Evolutionary conservation across 768 basidiomycete species (phyloP), one percentile per base, ranked within the genome.

Genomic region (Daedalea quercina): DNA sequence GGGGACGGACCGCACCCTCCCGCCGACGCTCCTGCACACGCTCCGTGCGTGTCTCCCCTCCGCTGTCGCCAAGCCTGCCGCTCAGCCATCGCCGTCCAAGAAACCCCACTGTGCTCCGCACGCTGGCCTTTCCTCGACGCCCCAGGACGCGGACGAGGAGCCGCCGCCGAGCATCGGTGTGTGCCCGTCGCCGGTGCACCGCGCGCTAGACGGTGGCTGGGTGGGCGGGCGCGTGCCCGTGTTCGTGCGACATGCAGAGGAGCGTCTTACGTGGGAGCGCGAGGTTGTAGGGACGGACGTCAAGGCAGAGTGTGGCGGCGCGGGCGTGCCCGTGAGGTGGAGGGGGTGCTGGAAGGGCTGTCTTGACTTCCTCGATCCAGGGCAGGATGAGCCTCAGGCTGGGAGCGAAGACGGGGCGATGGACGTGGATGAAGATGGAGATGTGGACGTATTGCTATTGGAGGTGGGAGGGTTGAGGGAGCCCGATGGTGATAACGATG

Each of bases 271-370:
- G 2, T 90, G 87, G 87, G 83, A 83, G 60, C 68, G 62, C 7
- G 67, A 53, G 12, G 67, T 86, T 24, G 81, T 78, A 0, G 78
- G 79, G 6, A 70, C 74, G 22, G 63, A 69, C n/a, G 69, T 84
- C 0, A 79, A 80, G 19, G 80, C 74, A 8, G 57, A 61, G 12
- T 45, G 44, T 0, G 54, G 50, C 15, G 50, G 49, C 1, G 53
- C 44, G 19, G 58, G 61, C 42, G 82, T 84, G 4, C 82, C 85
- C 20, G 55, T 89, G 26, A 65, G 72, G 48, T 90, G 87, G 86
- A 69, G 84, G 25, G 87, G 87, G 0, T 90, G 87, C 65, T 62
- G 68, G n/a, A 58, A 53, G 46, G 80, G 80, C 0, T 90, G 87
- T 64, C 62, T 90, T 51, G 74, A 75, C 28, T 88, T 84, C 60